Conservation (phyloP, 768 basidiomycete genomes). For the Filobasidium wieringae region DNA sequence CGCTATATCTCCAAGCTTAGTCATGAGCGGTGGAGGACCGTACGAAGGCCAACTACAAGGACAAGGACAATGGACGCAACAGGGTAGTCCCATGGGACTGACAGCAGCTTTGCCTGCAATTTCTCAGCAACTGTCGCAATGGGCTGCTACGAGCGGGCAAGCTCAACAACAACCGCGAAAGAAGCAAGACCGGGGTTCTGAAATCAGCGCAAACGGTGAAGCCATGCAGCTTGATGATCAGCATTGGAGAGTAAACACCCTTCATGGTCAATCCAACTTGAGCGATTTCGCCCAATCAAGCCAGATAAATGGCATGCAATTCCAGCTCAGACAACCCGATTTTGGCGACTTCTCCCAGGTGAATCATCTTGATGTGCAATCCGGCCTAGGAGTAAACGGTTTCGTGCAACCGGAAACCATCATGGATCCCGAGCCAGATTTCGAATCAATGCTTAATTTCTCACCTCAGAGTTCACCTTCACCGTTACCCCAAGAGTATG, state of each 20-base stretch:
- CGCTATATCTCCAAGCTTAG: slow-evolving; percentile 10
- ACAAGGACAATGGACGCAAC: neutral
- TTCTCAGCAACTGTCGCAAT: slow-evolving; percentile 10
- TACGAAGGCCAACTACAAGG: neutral
- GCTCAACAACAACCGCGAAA: neutral
- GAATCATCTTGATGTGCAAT: neutral
- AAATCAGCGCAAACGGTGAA: neutral
- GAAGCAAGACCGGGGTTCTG: too few species aligned
- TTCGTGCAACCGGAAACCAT: neutral
- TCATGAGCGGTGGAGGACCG: slow-evolving; percentile 1
- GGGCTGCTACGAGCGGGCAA: slow-evolving; percentile 9
- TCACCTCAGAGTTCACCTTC: slow-evolving; percentile 7
- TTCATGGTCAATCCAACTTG: neutral
- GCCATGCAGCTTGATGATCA: neutral
- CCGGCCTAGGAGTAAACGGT: neutral
- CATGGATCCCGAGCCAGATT: slow-evolving; percentile 9
- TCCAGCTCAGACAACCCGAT: neutral
- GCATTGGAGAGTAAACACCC: neutral
- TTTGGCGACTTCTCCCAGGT: neutral
- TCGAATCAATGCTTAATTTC: slow-evolving; percentile 14
- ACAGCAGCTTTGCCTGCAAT: slow-evolving; percentile 13
- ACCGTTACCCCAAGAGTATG: neutral
- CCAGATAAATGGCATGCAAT: neutral
- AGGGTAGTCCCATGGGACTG: slow-evolving; percentile 2
- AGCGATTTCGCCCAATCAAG: neutral